These are phyloP conservation scores for Curvularia sp. DNA, from an alignment of 2,329 filamentous ascomycete species.

Conservation along the genomic window DNA sequence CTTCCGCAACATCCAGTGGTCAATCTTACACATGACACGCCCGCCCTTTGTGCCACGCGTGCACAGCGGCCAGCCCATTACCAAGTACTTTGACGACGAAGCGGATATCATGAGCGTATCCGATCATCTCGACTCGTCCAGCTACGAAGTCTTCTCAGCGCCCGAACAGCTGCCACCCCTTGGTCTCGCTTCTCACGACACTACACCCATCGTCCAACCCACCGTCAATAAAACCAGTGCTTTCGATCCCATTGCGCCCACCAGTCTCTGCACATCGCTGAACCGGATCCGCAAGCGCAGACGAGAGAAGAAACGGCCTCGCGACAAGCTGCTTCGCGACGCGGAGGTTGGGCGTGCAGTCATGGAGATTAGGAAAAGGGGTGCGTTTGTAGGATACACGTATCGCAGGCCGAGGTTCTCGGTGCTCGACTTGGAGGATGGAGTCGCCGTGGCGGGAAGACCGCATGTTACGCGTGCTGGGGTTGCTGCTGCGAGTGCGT, in stretches of 20 bases:
- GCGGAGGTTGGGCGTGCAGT: slow-evolving; percentile 68
- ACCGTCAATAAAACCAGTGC: background rate
- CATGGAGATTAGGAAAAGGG: slow-evolving; percentile 80
- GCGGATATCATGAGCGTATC: slow-evolving; percentile 64
- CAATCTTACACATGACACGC: slow-evolving; percentile 69
- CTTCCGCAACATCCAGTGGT: slow-evolving; percentile 82
- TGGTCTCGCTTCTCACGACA: background rate
- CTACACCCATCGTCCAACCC: background rate
- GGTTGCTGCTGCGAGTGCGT: slow-evolving; percentile 21
- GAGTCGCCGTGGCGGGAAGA: slow-evolving; percentile 11
- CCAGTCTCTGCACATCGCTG: slow-evolving; percentile 6
- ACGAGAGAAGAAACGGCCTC: slow-evolving; percentile 76
- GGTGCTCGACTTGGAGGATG: slow-evolving; percentile 39
- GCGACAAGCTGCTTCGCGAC: slow-evolving; percentile 87
- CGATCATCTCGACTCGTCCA: slow-evolving; percentile 47
- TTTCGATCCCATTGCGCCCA: background rate
- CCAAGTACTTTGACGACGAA: slow-evolving; percentile 89
- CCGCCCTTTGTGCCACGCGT: slow-evolving; percentile 85
- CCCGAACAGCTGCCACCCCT: background rate
- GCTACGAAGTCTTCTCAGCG: slow-evolving; percentile 28
- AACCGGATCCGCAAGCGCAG: slow-evolving; percentile 55
- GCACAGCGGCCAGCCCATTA: slow-evolving; percentile 58
- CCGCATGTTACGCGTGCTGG: slow-evolving; percentile 5
- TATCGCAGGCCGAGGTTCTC: slow-evolving; percentile 66
- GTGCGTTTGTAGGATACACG: slow-evolving; percentile 88